Conservation (phyloP, 2,329 filamentous ascomycete genomes). For the Colletotrichum spaethianum region DNA sequence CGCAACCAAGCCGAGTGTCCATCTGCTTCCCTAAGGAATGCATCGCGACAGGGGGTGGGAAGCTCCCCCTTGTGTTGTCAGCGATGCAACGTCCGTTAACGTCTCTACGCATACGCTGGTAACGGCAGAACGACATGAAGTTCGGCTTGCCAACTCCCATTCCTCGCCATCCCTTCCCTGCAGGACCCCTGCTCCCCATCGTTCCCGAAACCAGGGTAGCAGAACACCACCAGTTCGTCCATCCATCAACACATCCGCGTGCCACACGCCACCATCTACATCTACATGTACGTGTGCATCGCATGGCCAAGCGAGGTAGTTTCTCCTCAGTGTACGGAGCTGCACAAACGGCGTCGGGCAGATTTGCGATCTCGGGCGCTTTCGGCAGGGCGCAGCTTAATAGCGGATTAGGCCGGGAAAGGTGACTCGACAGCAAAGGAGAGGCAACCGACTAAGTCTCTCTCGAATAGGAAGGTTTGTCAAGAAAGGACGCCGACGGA, state of each 20-base stretch:
- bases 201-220: slow-evolving; percentile 8
- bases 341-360: neutral
- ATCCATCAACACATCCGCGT: neutral
- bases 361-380: neutral
- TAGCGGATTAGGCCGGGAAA: neutral
- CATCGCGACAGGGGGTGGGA: slow-evolving; percentile 18
- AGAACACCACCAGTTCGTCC: neutral
- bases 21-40: neutral
- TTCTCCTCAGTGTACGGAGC: neutral
- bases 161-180: slow-evolving; percentile 8
- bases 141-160: slow-evolving; percentile 30
- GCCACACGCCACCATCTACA: slow-evolving; percentile 1
- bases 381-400: neutral
- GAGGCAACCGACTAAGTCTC: slow-evolving; percentile 5
- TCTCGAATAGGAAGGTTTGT: neutral
- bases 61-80: slow-evolving; percentile 26
- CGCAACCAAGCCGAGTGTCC: too few relatives aligned
- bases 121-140: neutral
- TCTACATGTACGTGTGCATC: neutral
- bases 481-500: neutral
- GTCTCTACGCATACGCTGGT: neutral
- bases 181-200: neutral
- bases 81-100: neutral
- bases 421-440: neutral
- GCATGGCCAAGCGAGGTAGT: slow-evolving; percentile 1